phyloP scores from a whole-genome alignment of 2,329 filamentous ascomycete genomes.

The Ascomycota sp. region DNA sequence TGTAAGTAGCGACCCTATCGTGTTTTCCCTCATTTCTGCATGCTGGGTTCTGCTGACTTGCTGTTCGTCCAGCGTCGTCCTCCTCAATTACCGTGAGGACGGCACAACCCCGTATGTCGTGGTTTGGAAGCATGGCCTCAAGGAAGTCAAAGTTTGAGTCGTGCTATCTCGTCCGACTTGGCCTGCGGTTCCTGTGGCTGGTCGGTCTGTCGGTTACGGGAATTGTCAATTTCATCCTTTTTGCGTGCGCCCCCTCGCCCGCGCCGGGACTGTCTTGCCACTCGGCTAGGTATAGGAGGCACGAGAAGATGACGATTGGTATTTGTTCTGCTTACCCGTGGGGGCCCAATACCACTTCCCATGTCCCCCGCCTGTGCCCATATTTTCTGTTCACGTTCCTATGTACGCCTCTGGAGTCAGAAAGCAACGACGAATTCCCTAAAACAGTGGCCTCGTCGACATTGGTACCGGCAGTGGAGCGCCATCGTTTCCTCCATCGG shows the following conservation, averaged over 20 bases:
- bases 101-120: constrained; percentile 76
- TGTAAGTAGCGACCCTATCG: constrained; percentile 36
- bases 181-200: constrained; percentile 1
- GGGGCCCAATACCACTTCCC: too few species aligned
- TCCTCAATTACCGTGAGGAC: constrained; percentile 96
- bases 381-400: too few species aligned
- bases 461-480: constrained; percentile 31
- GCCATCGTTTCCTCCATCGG: constrained; percentile 11
- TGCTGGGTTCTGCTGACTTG: constrained; percentile 3
- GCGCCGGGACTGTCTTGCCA: too few species aligned
- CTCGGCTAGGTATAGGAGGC: too few species aligned
- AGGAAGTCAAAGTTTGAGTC: constrained; percentile 74
- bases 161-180: not conserved
- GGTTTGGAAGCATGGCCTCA: constrained; percentile 89
- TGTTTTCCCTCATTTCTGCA: not conserved
- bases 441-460: constrained; percentile 28
- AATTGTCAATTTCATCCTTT: too few species aligned
- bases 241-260: too few species aligned
- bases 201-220: too few species aligned
- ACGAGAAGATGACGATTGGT: too few species aligned
- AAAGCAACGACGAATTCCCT: not conserved
- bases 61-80: constrained; percentile 43
- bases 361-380: too few species aligned
- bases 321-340: too few species aligned
- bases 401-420: too few species aligned